Conservation (phyloP, 2,329 filamentous ascomycete species). For the Diaporthe longicolla region DNA sequence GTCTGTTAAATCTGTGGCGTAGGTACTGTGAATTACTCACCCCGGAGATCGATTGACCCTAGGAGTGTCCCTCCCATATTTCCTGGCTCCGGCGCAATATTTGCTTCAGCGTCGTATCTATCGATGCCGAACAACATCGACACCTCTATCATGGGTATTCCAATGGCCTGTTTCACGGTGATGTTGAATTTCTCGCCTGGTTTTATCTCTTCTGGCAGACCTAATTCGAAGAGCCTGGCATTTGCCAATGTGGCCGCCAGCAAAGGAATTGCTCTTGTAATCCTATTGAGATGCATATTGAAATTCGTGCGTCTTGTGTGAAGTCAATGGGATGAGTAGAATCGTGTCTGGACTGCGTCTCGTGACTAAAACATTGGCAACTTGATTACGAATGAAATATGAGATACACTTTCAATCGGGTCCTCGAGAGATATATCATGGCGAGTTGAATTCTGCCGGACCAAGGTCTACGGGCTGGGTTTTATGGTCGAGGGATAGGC, state of each 20-base stretch:
- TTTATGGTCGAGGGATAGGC: not conserved
- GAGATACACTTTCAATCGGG: not conserved
- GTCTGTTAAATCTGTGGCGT: not conserved
- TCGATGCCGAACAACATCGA: conserved; percentile 17
- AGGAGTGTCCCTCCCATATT: conserved; percentile 6
- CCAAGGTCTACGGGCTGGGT: not conserved
- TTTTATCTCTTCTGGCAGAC: conserved; percentile 4
- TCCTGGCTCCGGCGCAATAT: conserved; percentile 1
- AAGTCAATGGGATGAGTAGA: not conserved
- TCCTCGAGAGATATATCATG: conserved; percentile 1
- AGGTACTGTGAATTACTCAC: not conserved
- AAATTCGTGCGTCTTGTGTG: not conserved
- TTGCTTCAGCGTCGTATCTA: not conserved
- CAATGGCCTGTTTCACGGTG: conserved; percentile 1
- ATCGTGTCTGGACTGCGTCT: not conserved
- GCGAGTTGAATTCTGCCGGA: not conserved
- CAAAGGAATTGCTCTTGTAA: not conserved
- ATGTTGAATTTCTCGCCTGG: conserved; percentile 5
- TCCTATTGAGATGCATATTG: not conserved
- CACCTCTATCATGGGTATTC: conserved; percentile 1
- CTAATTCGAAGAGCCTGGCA: conserved; percentile 13
- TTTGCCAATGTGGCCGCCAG: conserved; percentile 1
- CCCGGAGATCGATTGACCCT: conserved; percentile 3
- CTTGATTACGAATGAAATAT: not conserved
- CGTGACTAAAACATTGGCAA: too few species aligned